These are phyloP conservation scores for Hypholoma fasciculare DNA, from an alignment of 768 basidiomycete genomes.

Conservation along the genomic window DNA sequence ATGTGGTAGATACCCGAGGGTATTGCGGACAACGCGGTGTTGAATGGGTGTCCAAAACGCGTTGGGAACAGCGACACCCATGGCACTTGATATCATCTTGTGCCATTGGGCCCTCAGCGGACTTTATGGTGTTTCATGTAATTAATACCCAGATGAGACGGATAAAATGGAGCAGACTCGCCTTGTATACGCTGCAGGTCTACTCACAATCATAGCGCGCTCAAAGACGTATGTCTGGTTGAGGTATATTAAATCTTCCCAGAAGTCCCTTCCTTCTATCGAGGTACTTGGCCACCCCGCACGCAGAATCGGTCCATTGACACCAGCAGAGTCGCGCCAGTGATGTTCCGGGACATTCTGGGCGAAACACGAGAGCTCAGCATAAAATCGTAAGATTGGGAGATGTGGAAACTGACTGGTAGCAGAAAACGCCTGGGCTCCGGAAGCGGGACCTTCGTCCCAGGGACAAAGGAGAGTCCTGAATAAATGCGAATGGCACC, in stretches of 20 bases:
- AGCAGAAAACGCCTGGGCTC: conserved; percentile 34
- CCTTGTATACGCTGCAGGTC: conserved; percentile 59
- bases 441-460: conserved; percentile 15
- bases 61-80: conserved; percentile 26
- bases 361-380: no score
- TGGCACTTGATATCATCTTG: conserved; percentile 37
- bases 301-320: conserved; percentile 66
- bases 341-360: conserved; percentile 22
- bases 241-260: conserved; percentile 53
- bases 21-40: conserved; percentile 23
- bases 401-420: conserved; percentile 24
- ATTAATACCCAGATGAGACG: not conserved
- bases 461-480: conserved; percentile 18
- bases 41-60: conserved; percentile 36
- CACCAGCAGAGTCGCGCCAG: conserved; percentile 63
- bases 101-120: conserved; percentile 23
- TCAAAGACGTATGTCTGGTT: conserved; percentile 59
- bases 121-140: conserved; percentile 15
- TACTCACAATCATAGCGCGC: conserved; percentile 58
- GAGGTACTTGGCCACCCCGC: conserved; percentile 63
- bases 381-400: not conserved
- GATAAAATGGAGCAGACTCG: conserved; percentile 14
- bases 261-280: conserved; percentile 59
- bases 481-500: conserved; percentile 43
- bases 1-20: conserved; percentile 26